Percentiles rank a stretch among this genome's conserved stretches.
phyloP scores from a whole-genome alignment of 2,329 filamentous ascomycete genomes.

The Thelonectria blattea region DNA sequence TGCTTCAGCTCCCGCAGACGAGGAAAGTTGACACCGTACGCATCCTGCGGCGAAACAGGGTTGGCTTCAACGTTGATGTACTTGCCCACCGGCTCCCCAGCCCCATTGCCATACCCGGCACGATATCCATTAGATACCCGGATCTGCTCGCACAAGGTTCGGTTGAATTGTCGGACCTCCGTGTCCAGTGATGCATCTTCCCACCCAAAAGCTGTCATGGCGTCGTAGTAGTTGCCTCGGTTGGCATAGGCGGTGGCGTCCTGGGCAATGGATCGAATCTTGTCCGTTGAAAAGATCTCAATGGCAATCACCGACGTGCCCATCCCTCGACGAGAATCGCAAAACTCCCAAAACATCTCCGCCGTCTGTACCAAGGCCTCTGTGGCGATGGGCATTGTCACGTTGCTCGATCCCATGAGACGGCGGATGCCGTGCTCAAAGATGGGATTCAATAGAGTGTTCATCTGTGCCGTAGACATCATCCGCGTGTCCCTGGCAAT shows the following conservation, averaged over 20 bases:
- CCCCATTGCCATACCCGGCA: slow-evolving; percentile 20
- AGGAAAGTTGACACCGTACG: slow-evolving; percentile 41
- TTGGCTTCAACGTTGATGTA: slow-evolving; percentile 42
- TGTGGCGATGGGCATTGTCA: slow-evolving; percentile 44
- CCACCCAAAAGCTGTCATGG: slow-evolving; percentile 50
- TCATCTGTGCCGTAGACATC: slow-evolving; percentile 33
- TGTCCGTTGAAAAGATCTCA: slow-evolving; percentile 50
- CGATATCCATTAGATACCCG: slow-evolving; percentile 35
- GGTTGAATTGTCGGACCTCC: slow-evolving; percentile 47
- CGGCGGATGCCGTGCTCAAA: slow-evolving; percentile 36
- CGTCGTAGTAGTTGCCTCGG: slow-evolving; percentile 52
- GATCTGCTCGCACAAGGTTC: slow-evolving; percentile 39
- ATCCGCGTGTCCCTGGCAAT: slow-evolving; percentile 18
- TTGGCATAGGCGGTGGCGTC: slow-evolving; percentile 52
- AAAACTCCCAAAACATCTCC: slow-evolving; percentile 38
- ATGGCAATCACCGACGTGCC: slow-evolving; percentile 40
- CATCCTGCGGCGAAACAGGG: slow-evolving; percentile 33
- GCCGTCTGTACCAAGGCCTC: slow-evolving; percentile 38
- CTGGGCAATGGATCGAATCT: slow-evolving; percentile 44
- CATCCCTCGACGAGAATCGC: slow-evolving; percentile 30
- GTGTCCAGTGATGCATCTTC: slow-evolving; percentile 45
- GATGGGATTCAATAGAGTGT: slow-evolving; percentile 34
- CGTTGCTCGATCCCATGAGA: slow-evolving; percentile 35
- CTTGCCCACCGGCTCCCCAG: slow-evolving; percentile 34
- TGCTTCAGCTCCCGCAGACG: slow-evolving; percentile 42